A percentile compares a stretch with the other conserved stretches of the same genome.
Evolutionary conservation across 2,329 filamentous ascomycete species (phyloP).

Genomic region (Cytospora piceicola): DNA sequence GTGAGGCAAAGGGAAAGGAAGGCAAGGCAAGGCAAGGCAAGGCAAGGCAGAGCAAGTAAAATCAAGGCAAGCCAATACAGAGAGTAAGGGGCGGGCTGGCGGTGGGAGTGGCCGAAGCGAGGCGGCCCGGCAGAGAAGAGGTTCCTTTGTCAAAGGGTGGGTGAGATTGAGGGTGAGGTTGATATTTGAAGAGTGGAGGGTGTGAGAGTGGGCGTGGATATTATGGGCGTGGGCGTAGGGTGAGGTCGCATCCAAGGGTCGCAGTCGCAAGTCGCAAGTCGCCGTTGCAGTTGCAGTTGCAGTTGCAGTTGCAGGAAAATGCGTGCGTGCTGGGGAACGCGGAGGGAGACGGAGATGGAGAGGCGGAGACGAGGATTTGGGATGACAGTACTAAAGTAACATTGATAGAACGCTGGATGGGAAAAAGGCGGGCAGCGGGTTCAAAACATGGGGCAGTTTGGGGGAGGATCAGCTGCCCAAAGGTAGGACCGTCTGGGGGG

Average conservation of each 20-base stretch:
- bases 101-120: not conserved
- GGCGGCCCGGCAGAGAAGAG: not conserved
- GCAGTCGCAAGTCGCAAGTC: not conserved
- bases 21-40: not conserved
- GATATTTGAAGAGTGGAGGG: not conserved
- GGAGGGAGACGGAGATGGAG: conserved; percentile 20
- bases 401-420: conserved; percentile 2
- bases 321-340: conserved; percentile 1
- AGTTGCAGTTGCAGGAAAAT: not conserved
- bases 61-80: not conserved
- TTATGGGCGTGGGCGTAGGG: not conserved
- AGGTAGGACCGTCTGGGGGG: conserved; percentile 27
- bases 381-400: conserved; percentile 10
- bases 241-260: too few species aligned
- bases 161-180: conserved; percentile 1
- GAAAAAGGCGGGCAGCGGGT: not conserved
- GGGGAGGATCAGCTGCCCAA: conserved; percentile 22
- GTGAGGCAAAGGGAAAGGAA: not conserved
- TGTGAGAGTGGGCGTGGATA: not conserved
- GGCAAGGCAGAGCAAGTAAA: not conserved
- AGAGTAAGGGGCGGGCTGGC: not conserved
- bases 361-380: conserved; percentile 16
- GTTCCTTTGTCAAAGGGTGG: not conserved
- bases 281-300: conserved; percentile 1
- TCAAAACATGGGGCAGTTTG: conserved; percentile 5